Evolutionary conservation across 345 rosid species (phyloP), one percentile per base, ranked within the genome.

Genomic region (Capsella bursapastoris): DNA sequence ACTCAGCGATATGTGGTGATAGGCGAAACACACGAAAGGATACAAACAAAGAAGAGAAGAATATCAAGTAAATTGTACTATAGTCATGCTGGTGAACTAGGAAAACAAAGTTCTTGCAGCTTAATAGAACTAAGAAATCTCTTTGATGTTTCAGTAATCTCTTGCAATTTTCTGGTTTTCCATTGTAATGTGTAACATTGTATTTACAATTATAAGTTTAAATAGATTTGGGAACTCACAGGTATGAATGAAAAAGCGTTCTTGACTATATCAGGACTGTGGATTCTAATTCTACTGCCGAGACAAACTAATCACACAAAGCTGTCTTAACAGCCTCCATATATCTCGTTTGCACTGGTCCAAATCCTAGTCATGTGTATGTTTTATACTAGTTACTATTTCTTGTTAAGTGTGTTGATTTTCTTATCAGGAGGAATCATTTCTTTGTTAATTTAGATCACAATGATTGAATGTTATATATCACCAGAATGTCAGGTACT

Each of bases 231-330:
- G 27, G 29, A 8, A 18, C 2, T 34, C 35, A 29, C 40, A 47
- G 1, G 12, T 28, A 29, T 8, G 50, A 5, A 22, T 22, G 25
- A 61, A 62, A 28, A 40, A 25, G 16, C 3, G 0, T 25, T 38
- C 6, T 18, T 8, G 18, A 38, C 43, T 50, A 12, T 13, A 73
- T 76, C 66, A 83, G 70, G 51, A 72, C 8, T 61, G 37, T 61
- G 3, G 83, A 67, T 59, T 31, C 68, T 70, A 86, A 3, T 10
- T 40, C 13, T 3, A 10, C 28, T 52, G 80, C 80, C n/a, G 22
- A 45, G 8, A 74, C 53, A 87, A 22, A 72, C 93, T 89, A 50
- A 6, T 45, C 8, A 45, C 49, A 45, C 49, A 45, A 45, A 45
- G 18, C 1, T 14, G 16, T 44, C 16, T 14, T 5, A 7, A 45